Percentiles rank a stretch among this genome's conserved stretches.
Conservation (phyloP, 495 filamentous ascomycete genomes). For the Neurospora sp. region DNA sequence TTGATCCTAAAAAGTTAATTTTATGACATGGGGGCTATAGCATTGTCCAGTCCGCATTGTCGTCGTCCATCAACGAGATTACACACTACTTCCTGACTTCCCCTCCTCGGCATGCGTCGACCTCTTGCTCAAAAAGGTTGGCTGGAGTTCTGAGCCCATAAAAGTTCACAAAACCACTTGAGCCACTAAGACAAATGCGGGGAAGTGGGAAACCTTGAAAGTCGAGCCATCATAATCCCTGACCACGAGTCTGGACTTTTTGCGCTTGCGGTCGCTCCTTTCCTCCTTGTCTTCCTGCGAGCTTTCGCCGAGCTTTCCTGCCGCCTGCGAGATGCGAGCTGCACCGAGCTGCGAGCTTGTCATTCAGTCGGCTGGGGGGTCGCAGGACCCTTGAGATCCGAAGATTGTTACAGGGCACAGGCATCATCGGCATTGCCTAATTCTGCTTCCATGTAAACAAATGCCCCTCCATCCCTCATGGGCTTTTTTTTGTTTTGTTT, state of each 20-base stretch:
- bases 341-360: not conserved
- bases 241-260: not conserved
- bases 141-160: not conserved
- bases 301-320: not conserved
- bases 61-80: not conserved
- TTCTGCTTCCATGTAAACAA: not conserved
- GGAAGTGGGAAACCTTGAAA: not conserved
- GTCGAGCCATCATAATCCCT: not conserved
- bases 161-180: not conserved
- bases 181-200: not conserved
- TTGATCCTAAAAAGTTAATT: not conserved
- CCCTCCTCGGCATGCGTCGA: not conserved
- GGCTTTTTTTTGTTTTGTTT: not conserved
- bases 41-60: not conserved
- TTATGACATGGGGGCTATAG: not conserved
- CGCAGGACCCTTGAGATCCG: not conserved
- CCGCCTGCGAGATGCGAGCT: not conserved
- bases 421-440: not conserved
- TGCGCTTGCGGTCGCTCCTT: not conserved
- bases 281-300: not conserved
- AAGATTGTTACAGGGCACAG: not conserved
- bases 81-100: not conserved
- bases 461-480: not conserved
- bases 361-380: not conserved
- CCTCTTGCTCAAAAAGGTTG: not conserved